These are phyloP conservation scores for Gliomastix tumulicola DNA, from an alignment of 2,329 filamentous ascomycete genomes.

Conservation along the genomic window DNA sequence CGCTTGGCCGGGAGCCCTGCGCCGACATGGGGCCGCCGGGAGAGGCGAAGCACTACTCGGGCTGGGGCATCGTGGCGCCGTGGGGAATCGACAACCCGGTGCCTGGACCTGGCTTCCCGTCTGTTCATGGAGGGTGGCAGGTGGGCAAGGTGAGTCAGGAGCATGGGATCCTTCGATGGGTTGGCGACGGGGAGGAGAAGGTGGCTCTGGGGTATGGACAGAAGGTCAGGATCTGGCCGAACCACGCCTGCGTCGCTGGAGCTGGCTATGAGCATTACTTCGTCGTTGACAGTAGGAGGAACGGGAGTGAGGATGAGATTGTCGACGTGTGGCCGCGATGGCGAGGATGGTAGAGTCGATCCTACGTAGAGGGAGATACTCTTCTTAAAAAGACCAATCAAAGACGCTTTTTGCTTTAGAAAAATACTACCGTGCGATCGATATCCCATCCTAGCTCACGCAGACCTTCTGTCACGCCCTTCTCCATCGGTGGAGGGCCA, in stretches of 20 bases:
- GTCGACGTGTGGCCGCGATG: conserved; percentile 70
- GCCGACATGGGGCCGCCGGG: conserved; percentile 39
- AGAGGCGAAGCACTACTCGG: conserved; percentile 43
- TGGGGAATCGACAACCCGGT: conserved; percentile 36
- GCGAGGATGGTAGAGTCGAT: conserved; percentile 71
- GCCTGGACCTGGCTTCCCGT: conserved; percentile 30
- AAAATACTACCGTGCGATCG: neutral
- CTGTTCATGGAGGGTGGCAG: conserved; percentile 48
- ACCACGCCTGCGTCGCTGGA: conserved; percentile 70
- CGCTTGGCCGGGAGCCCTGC: conserved; percentile 66
- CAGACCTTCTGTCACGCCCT: conserved; percentile 1
- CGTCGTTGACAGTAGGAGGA: conserved; percentile 58
- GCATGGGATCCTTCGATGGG: conserved; percentile 63
- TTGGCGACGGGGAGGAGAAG: conserved; percentile 31
- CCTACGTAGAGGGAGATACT: no score
- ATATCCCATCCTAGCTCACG: conserved; percentile 2
- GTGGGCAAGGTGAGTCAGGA: conserved; percentile 68
- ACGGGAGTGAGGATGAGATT: conserved; percentile 47
- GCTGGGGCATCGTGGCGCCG: conserved; percentile 60
- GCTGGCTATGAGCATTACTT: conserved; percentile 64
- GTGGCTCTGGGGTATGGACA: conserved; percentile 52
- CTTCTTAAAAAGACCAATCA: no score
- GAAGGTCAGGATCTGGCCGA: conserved; percentile 64
- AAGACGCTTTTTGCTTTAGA: no score
- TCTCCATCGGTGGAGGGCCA: conserved; percentile 1